Base-by-base conservation (phyloP, 2,329 filamentous ascomycete genomes). In the Daldinia sp. region DNA sequence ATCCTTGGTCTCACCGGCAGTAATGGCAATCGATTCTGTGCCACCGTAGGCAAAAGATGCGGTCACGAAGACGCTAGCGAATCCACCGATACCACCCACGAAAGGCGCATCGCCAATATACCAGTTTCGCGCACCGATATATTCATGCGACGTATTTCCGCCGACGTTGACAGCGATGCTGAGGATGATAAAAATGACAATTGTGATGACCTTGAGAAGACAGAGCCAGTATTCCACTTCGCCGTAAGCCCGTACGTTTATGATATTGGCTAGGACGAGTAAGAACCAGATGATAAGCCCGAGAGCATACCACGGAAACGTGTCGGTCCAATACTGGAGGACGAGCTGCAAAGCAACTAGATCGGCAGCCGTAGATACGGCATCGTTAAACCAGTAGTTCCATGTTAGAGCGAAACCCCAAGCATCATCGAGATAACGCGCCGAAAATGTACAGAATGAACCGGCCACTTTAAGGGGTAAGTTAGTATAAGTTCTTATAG, bases 381-480 rank as follows among this genome's bases (percentile, higher is more conserved):
- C 88, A 78, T 90, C 88, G 75, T 91, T 90, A 73, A 90, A 89
- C 88, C 88, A 91, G 76, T 87, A 88, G 71, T 88, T 88, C 86
- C 85, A 88, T 0, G 85, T 87, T 33, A 87, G 75, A 2, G 85
- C 84, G 68, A 87, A 87, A 0, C 85, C 85, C 69, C 86, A 83
- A 0, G 84, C 82, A 72, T 86, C 84, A 71, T 87, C 85, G 10
- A 87, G 82, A 64, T 85, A 87, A 53, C 85, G 82, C 9, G 79
- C 83, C 15, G 86, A 85, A 79, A 85, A 88, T 2, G 84, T 86
- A 74, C 85, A 86, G 69, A 87, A 87, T 1, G 83, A 85, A 0
- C 85, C 85, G 4, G 85, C 84, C 68, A 87, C 69, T 72, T 56
- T 39, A 13, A 42, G 18, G 30, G 46, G 37, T 48, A 30, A 23